Conservation (phyloP, 1,284 basidiomycete species). For the Rhodotorula sp. region DNA sequence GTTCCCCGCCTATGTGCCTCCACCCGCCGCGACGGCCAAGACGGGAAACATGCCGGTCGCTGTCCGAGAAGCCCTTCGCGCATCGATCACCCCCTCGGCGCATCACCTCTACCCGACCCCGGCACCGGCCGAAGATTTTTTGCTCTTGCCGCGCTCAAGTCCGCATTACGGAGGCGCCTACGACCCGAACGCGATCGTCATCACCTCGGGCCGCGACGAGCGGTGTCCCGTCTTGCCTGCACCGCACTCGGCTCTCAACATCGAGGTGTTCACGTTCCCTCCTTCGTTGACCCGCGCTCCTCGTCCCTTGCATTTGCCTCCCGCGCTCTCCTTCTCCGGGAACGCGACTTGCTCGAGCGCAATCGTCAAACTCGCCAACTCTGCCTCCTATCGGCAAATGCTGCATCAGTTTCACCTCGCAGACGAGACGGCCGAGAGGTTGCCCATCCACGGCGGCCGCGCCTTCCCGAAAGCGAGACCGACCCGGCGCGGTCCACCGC, state of each 20-base stretch:
- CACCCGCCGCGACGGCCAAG: conserved; percentile 48
- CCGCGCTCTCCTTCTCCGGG: conserved; percentile 46
- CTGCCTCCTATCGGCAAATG: conserved; percentile 24
- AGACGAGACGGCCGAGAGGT: conserved; percentile 48
- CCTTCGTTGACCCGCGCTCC: conserved; percentile 45
- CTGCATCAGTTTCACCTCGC: conserved; percentile 46
- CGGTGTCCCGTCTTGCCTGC: conserved; percentile 41
- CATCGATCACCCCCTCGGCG: conserved; percentile 61
- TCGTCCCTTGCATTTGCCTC: conserved; percentile 40
- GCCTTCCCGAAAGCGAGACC: conserved; percentile 39
- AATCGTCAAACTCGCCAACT: conserved; percentile 20
- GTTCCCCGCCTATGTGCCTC: conserved; percentile 65
- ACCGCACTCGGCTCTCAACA: conserved; percentile 47
- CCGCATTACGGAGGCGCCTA: conserved; percentile 70
- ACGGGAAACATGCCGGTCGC: conserved; percentile 55
- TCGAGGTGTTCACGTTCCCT: conserved; percentile 54
- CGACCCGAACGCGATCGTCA: conserved; percentile 68
- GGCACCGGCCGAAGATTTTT: conserved; percentile 71
- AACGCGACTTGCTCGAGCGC: conserved; percentile 44
- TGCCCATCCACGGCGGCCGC: conserved; percentile 47
- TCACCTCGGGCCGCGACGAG: conserved; percentile 47
- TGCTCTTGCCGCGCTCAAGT: conserved; percentile 67
- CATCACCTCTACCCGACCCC: conserved; percentile 63
- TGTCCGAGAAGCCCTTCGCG: conserved; percentile 64
- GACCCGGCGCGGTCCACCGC: conserved; percentile 49